phyloP scores from a whole-genome alignment of 2,329 filamentous ascomycete species.

The Aspergillus terreus region DNA sequence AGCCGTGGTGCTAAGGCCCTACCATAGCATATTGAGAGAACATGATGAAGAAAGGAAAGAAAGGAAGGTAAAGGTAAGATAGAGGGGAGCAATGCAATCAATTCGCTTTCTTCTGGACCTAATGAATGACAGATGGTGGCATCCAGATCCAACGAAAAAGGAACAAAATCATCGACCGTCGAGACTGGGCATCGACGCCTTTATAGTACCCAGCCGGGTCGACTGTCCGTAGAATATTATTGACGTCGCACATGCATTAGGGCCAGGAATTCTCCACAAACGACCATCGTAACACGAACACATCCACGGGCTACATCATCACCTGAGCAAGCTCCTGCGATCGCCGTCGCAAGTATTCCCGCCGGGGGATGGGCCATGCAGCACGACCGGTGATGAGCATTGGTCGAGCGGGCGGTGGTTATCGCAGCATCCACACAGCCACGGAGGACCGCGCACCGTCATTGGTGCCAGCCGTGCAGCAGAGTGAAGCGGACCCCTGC shows the following conservation, averaged over 20 bases:
- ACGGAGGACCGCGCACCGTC: slow-evolving; percentile 5
- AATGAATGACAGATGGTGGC: not conserved
- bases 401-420: slow-evolving; percentile 4
- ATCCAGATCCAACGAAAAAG: not conserved
- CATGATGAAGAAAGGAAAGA: slow-evolving; percentile 4
- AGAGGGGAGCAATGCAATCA: not conserved
- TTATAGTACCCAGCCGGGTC: not conserved
- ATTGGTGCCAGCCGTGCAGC: slow-evolving; percentile 10
- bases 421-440: slow-evolving; percentile 16
- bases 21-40: slow-evolving; percentile 12
- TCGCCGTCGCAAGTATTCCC: slow-evolving; percentile 7
- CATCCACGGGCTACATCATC: slow-evolving; percentile 16
- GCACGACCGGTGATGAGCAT: not conserved
- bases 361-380: slow-evolving; percentile 9
- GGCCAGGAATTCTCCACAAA: slow-evolving; percentile 11
- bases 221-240: slow-evolving; percentile 2
- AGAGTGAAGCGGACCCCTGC: slow-evolving; percentile 16
- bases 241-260: slow-evolving; percentile 20
- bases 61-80: not conserved
- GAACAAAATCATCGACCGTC: not conserved
- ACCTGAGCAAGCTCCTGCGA: slow-evolving; percentile 15
- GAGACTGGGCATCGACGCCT: not conserved
- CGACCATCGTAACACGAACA: slow-evolving; percentile 14
- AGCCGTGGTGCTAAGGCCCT: not conserved
- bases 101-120: not conserved